phyloP scores from a whole-genome alignment of 2,329 filamentous ascomycete genomes.

The Fusarium irregulare region DNA sequence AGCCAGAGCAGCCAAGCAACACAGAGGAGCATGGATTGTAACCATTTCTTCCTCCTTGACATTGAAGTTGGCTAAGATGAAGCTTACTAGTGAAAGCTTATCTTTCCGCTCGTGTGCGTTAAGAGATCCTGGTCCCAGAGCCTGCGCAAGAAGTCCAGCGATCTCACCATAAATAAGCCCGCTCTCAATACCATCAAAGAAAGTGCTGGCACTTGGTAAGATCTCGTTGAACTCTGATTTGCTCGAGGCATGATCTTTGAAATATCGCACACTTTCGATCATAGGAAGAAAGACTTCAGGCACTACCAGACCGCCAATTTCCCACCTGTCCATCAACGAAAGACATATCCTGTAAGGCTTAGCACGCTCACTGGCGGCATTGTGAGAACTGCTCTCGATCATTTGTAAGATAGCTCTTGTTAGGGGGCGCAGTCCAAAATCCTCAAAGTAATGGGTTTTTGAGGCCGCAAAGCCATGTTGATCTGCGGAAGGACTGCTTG shows the following conservation, averaged over 20 bases:
- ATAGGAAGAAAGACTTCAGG: conserved; percentile 89
- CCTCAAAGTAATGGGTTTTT: conserved; percentile 84
- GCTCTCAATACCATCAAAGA: conserved; percentile 97
- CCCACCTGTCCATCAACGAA: conserved; percentile 98
- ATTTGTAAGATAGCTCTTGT: conserved; percentile 80
- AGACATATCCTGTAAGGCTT: conserved; percentile 91
- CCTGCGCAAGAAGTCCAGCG: conserved; percentile 72
- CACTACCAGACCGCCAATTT: conserved; percentile 90
- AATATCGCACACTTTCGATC: conserved; percentile 81
- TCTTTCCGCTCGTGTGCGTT: conserved; percentile 63
- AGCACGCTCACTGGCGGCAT: conserved; percentile 70
- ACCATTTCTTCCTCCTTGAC: conserved; percentile 97
- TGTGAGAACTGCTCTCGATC: conserved; percentile 64
- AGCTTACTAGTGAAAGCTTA: conserved; percentile 79
- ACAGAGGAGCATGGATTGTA: conserved; percentile 82
- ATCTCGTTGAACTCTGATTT: conserved; percentile 85
- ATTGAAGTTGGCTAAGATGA: conserved; percentile 90
- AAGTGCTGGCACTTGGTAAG: conserved; percentile 90
- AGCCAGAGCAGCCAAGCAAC: conserved; percentile 67
- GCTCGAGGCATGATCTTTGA: conserved; percentile 72
- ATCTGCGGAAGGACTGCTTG: conserved; percentile 56
- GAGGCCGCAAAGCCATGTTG: conserved; percentile 62
- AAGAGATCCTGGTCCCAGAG: conserved; percentile 62
- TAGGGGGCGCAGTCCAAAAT: conserved; percentile 79
- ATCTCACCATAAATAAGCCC: conserved; percentile 91